Evolutionary conservation across 768 basidiomycete genomes (phyloP), one percentile per base, ranked within the genome.

Genomic region (Hygrocybe punicea): DNA sequence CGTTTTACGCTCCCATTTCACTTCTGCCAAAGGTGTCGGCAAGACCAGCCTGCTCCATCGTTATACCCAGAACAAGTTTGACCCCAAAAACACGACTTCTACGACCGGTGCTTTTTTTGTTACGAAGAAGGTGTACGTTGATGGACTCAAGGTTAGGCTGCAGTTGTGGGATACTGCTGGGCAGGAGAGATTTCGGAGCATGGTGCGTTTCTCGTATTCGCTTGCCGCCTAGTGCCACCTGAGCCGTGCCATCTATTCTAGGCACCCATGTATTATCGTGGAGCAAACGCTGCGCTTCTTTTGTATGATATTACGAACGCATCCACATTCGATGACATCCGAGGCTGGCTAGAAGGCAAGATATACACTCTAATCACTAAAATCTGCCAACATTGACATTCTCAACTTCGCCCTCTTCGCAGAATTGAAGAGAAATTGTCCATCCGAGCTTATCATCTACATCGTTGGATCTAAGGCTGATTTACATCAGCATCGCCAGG

Each of bases 241-340:
- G 6, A 51, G 13, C 44, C 63, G 45, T 57, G 58, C 51, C 40
- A 58, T 57, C 54, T 47, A 49, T 16, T 53, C 49, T 65, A 92
- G 92, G 93, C 93, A 65, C 92, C 91, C 63, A 93, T 96, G 87
- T 96, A 95, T 78, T 95, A 95, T 81, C 86, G 93, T 75, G 81
- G 93, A 69, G 91, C 94, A 66, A 91, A 95, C 69, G 94, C 93
- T 62, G 94, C 94, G 36, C 82, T 98, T 60, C 80, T 97, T 63
- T 81, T 96, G 69, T 98, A 98, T 76, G 94, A 98, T 79, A 92
- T 96, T 64, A 95, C 95, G 67, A 92, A 91, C 74, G 81, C 82
- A 58, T 78, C 86, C 56, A 89, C 89, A 24, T 93, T 98, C 76
- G 85, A 92, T 60, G 94, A 95, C 70, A 84, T 97, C 64, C 83